Conservation (phyloP, 345 rosid species). For the sweet orange (Citrus sinensis) region DNA sequence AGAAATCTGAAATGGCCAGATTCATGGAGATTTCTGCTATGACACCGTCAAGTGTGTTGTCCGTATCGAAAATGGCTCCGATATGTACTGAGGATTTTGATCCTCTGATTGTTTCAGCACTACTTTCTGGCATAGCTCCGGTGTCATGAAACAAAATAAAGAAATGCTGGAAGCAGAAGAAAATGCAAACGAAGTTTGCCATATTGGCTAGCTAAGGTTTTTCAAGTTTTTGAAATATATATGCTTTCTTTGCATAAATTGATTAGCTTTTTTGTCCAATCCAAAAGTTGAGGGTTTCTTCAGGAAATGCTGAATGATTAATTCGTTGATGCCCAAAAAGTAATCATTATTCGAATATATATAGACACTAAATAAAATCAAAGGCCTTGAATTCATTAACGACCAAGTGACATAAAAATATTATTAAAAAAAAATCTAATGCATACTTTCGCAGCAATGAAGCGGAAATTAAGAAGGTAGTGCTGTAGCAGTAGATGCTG, state of each 20-base stretch:
- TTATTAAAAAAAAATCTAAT: too few relatives aligned
- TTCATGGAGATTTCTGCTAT: constrained; percentile 6
- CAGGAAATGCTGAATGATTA: neutral
- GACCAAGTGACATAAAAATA: neutral
- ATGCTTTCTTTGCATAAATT: too few relatives aligned
- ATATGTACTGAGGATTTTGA: constrained; percentile 1
- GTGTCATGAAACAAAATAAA: neutral
- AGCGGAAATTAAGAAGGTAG: neutral
- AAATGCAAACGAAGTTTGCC: neutral
- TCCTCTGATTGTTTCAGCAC: neutral
- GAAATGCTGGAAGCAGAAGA: neutral
- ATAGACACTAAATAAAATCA: neutral
- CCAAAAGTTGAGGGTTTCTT: neutral
- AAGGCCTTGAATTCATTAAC: neutral
- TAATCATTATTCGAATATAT: too few relatives aligned
- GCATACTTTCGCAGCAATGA: neutral
- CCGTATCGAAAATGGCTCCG: constrained; percentile 15
- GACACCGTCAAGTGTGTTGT: constrained; percentile 7
- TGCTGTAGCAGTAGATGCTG: neutral
- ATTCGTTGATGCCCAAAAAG: neutral
- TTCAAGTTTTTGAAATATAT: too few relatives aligned
- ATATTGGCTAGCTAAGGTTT: too few relatives aligned
- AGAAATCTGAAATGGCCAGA: constrained; percentile 23
- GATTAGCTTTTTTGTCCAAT: neutral
- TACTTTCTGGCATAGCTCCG: neutral